phyloP scores from a whole-genome alignment of 2,329 filamentous ascomycete species.

The Aspergillus pseudotamarii region DNA sequence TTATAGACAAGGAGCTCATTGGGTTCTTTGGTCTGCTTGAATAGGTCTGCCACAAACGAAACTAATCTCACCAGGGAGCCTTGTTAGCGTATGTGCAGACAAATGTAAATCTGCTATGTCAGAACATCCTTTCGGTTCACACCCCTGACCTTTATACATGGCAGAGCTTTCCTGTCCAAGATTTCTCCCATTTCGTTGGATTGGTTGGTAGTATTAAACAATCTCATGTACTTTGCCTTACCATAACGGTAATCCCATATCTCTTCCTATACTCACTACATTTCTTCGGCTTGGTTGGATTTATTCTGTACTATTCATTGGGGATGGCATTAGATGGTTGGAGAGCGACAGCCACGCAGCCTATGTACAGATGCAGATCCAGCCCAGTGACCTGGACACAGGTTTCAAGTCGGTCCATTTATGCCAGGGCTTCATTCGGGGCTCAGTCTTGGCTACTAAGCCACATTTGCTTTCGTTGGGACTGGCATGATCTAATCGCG shows the following conservation, averaged over 20 bases:
- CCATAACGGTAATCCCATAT: not conserved
- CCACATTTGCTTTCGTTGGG: constrained; percentile 14
- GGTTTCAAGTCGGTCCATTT: constrained; percentile 15
- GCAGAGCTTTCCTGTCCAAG: constrained; percentile 17
- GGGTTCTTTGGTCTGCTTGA: constrained; percentile 1
- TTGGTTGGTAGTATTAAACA: constrained; percentile 8
- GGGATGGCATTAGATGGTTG: not conserved
- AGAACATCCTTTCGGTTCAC: constrained; percentile 15
- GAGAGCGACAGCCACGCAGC: constrained; percentile 6
- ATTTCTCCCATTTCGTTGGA: constrained; percentile 11
- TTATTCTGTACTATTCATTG: not conserved
- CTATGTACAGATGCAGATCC: constrained; percentile 15
- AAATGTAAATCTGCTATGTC: constrained; percentile 9
- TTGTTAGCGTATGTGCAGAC: constrained; percentile 13
- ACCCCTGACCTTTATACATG: constrained; percentile 28
- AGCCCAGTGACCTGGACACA: constrained; percentile 17
- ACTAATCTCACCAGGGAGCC: constrained; percentile 6
- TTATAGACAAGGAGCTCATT: constrained; percentile 1
- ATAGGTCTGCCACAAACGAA: constrained; percentile 16
- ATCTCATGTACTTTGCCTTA: not conserved
- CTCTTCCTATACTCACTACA: not conserved
- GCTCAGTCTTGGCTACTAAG: constrained; percentile 14
- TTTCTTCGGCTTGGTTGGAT: not conserved
- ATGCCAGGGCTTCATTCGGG: constrained; percentile 11
- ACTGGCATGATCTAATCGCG: constrained; percentile 8